Evolutionary conservation across 352 stramenopile species (phyloP), one percentile per base, ranked within the genome.

Genomic region (Phytophthora cryptogea): DNA sequence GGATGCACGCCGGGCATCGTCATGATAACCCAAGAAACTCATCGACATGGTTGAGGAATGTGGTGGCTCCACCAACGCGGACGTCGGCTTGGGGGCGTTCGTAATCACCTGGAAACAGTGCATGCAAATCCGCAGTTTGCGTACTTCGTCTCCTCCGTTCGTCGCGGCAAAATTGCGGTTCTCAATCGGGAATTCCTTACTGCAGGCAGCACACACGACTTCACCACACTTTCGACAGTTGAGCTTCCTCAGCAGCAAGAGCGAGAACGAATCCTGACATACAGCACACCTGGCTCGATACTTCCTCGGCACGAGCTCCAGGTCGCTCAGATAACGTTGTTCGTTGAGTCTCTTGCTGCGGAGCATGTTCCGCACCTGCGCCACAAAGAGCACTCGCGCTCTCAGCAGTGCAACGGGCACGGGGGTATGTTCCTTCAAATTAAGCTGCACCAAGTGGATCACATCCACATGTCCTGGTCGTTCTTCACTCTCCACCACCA

Each of bases 181-280:
- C 69, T 92, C 84, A 69, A 79, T 79, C 6, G 67, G 55, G 41
- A 91, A 95, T 28, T 90, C 83, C 47, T 91, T 95, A 70, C 76
- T 89, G 45, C 86, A 95, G 0, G 82, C 81, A n/a, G 83, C 85
- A 45, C 86, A 95, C 9, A 95, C 85, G 9, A 95, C 86, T 68
- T 95, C 85, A 3, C 86, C 86, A 45, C 86, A 95, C 61, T 95
- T 95, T 32, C 86, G 79, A 58, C 86, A 95, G 57, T 90, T 92
- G 48, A 93, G 69, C 51, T 95, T 95, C 54, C 83, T 78, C 41
- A 93, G 57, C 52, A 92, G 44, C 64, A 95, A 59, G 35, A 95
- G 51, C n/a, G 77, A 86, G 65, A 95, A 95, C 42, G 80, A 91
- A 61, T 94, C 86, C 31, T 87, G 73, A 52, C 86, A 95, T 11